Evolutionary conservation across 1,284 basidiomycete genomes (phyloP), one percentile per base, ranked within the genome.

Genomic region (Leucoagaricus sp.): DNA sequence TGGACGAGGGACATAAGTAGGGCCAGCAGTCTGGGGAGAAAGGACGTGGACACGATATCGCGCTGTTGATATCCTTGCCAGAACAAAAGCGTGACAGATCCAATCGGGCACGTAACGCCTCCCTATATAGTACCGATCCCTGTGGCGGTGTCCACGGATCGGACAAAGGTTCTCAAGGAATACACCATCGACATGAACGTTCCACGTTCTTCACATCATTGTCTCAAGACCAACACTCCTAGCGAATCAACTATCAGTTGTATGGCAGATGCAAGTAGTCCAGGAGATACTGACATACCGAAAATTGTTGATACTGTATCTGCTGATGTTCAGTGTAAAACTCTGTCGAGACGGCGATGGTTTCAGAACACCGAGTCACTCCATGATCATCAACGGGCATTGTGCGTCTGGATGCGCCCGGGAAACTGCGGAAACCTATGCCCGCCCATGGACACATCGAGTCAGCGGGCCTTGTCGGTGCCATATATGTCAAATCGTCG

Each of bases 81-180:
- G 58, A 61, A 65, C 62, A 63, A 64, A 60, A 63, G 61, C 54
- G 55, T 63, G 53, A 45, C 63, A 61, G 41, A 56, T 38, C 36
- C 41, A n/a, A 49, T 56, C 54, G 33, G 40, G 48, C 23, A 5
- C 31, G 54, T 55, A 36, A 56, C 54, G 29, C 48, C 10, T 49
- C 23, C 53, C 28, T 36, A 33, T 45, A 25, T 26, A 31, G 54
- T 13, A 13, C 26, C 46, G 28, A 23, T 41, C 12, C 45, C 17
- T 49, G 55, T 60, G 55, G 59, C 55, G 41, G 51, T 61, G 60
- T 33, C 15, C 31, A 25, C 57, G 60, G 60, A 61, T 50, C 55
- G 55, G 58, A 57, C 36, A 49, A 17, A 17, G 17, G 49, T 28
- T 15, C 17, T 34, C 45, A 31, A 26, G 31, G 25, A 19, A 25